Evolutionary conservation across 2,329 filamentous ascomycete genomes (phyloP).

Genomic region (Lasiodiplodia citricola): DNA sequence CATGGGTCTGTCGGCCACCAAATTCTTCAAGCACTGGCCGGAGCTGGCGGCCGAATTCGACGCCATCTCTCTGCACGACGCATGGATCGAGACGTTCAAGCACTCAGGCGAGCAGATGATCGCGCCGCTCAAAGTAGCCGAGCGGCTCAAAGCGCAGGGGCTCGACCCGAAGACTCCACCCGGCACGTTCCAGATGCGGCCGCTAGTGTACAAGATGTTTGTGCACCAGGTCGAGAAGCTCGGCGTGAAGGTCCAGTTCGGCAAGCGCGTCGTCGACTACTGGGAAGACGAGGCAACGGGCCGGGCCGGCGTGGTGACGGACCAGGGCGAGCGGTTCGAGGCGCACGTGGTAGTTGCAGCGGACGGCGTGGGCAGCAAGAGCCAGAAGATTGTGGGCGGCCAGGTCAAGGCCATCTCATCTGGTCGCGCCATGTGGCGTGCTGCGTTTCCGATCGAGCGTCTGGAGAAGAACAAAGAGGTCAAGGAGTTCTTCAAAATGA

Average conservation of each 20-base stretch:
- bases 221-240: conserved; percentile 54
- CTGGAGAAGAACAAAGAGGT: conserved; percentile 53
- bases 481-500: conserved; percentile 54
- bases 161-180: conserved; percentile 56
- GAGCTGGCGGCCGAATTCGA: conserved; percentile 59
- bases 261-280: conserved; percentile 50
- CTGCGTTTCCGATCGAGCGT: conserved; percentile 49
- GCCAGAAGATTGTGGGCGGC: conserved; percentile 51
- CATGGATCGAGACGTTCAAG: conserved; percentile 63
- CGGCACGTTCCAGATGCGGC: conserved; percentile 62
- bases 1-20: conserved; percentile 62
- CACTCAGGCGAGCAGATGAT: conserved; percentile 58
- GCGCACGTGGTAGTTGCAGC: conserved; percentile 49
- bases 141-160: conserved; percentile 54
- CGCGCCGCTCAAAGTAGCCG: conserved; percentile 54
- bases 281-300: conserved; percentile 49
- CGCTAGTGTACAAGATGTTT: conserved; percentile 62
- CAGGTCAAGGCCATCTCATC: conserved; percentile 49
- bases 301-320: conserved; percentile 42
- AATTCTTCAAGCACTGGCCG: conserved; percentile 62
- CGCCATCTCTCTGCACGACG: conserved; percentile 58
- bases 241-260: conserved; percentile 51
- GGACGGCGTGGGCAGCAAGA: conserved; percentile 52
- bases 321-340: conserved; percentile 49
- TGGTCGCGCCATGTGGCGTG: conserved; percentile 48